These are phyloP conservation scores for Pythium phragmiticola DNA, from an alignment of 352 stramenopile species.

Conservation along the genomic window DNA sequence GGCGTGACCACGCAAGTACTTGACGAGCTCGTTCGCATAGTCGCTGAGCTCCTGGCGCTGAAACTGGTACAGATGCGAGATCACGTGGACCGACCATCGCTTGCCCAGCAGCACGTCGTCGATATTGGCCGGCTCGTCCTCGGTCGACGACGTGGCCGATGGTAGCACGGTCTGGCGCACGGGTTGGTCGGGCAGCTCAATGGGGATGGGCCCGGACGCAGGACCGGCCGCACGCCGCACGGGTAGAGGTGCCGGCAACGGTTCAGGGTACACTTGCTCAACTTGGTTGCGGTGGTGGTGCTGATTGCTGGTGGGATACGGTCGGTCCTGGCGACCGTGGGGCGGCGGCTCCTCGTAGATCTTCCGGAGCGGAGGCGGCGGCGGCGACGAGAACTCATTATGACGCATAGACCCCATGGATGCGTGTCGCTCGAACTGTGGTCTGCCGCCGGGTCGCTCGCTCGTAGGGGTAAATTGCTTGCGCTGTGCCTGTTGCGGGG, in stretches of 20 bases:
- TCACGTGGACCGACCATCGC: constrained; percentile 34
- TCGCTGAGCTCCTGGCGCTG: constrained; percentile 21
- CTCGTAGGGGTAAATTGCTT: too few relatives aligned
- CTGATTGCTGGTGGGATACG: too few relatives aligned
- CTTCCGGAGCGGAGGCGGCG: background rate
- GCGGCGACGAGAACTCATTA: background rate
- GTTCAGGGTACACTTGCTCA: constrained; percentile 9
- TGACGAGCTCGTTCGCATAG: constrained; percentile 32
- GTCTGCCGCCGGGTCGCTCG: background rate
- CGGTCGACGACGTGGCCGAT: background rate
- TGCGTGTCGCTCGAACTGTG: background rate
- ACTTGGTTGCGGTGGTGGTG: background rate
- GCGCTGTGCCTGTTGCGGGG: too few relatives aligned
- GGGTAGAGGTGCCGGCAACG: constrained; percentile 5
- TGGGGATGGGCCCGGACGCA: background rate
- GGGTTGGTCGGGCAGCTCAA: constrained; percentile 12
- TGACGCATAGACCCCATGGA: background rate
- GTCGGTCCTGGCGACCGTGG: background rate
- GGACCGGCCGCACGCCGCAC: background rate
- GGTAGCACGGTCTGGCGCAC: constrained; percentile 5
- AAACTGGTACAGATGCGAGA: constrained; percentile 34
- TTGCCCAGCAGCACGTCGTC: constrained; percentile 27
- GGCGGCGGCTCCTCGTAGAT: background rate
- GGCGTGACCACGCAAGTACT: constrained; percentile 26
- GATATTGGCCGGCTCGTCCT: constrained; percentile 12